Conservation (phyloP, 768 basidiomycete genomes). For the Scleroderma bovista region DNA sequence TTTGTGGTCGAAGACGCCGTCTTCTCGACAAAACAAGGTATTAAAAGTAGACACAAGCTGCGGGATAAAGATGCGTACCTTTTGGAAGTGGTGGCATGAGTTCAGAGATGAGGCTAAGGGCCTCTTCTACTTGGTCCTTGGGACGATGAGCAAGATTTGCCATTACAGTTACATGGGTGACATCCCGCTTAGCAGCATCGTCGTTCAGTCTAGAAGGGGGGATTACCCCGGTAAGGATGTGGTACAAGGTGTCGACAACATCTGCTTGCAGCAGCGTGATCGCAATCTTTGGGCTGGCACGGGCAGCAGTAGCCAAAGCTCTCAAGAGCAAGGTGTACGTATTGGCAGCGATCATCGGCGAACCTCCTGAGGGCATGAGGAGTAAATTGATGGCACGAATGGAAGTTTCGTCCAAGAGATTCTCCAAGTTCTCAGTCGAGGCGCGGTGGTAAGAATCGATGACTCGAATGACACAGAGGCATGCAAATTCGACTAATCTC, state of each 20-base stretch:
- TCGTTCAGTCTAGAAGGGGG: constrained; percentile 62
- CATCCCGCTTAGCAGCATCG: constrained; percentile 80
- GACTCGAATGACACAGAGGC: constrained; percentile 89
- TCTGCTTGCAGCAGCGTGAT: constrained; percentile 85
- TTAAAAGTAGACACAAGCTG: neutral
- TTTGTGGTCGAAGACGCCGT: constrained; percentile 94
- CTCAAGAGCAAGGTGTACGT: constrained; percentile 88
- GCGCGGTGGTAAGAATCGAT: constrained; percentile 89
- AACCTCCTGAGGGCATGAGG: constrained; percentile 79
- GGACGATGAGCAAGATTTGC: constrained; percentile 94
- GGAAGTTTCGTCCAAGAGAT: constrained; percentile 71
- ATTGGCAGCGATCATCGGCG: constrained; percentile 76
- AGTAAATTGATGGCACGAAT: constrained; percentile 83
- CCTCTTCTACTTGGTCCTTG: constrained; percentile 96
- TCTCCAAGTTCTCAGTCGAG: constrained; percentile 81
- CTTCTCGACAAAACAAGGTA: constrained; percentile 32
- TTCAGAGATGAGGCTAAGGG: constrained; percentile 83
- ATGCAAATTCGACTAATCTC: constrained; percentile 95
- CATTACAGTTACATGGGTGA: constrained; percentile 97
- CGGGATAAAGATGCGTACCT: constrained; percentile 41
- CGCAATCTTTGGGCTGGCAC: constrained; percentile 84
- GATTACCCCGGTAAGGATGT: constrained; percentile 91
- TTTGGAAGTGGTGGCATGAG: constrained; percentile 90
- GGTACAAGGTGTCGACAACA: constrained; percentile 88
- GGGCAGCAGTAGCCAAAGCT: constrained; percentile 81